Evolutionary conservation across 257 asterid genomes (phyloP), one percentile per base, ranked within the genome.

Genomic region (Plantago elongata): DNA sequence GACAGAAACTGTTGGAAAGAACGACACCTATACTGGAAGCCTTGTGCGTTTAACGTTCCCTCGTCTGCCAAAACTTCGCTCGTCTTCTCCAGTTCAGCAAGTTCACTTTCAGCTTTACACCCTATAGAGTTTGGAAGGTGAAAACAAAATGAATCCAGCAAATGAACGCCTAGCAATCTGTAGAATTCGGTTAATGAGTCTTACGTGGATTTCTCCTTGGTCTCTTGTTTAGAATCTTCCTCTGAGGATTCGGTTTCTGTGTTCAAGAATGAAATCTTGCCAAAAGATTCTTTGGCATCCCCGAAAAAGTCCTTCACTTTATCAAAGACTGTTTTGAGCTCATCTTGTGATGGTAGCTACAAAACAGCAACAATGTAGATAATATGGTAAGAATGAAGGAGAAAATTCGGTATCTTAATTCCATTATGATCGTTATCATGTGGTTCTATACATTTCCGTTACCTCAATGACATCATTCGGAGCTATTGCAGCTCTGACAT

Each of bases 291-390:
- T 77, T 86, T 86, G 30, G 95, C 97, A 10, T 83, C 88, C 22
- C 95, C 98, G 16, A 92, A 86, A 76, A 88, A 92, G 76, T 83
- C 95, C 78, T 86, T 88, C 77, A 92, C 95, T 67, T 86, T 88
- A 62, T 92, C 98, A 18, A 92, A 22, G 51, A 92, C 97, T 5
- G 98, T 86, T 76, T 84, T 89, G 66, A 92, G 96, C 72, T 89
- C 81, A 45, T 80, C 97, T 67, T 73, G 69, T 5, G 73, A 69
- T 4, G 98, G 97, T 57, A 89, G 98, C 98, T 88, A 87, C 69
- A 61, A 56, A 61, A 46, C 8, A 0, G 40, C 40, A 34, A 34
- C 40, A 34, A 34, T 34, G 40, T 1, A 34, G 40, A 34, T 34
- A 34, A 34, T 0, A 1, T 11, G 22, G 52, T 18, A 22, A 18